Base-by-base conservation (phyloP, 768 basidiomycete genomes). In the Hemileccinum rubropunctum region DNA sequence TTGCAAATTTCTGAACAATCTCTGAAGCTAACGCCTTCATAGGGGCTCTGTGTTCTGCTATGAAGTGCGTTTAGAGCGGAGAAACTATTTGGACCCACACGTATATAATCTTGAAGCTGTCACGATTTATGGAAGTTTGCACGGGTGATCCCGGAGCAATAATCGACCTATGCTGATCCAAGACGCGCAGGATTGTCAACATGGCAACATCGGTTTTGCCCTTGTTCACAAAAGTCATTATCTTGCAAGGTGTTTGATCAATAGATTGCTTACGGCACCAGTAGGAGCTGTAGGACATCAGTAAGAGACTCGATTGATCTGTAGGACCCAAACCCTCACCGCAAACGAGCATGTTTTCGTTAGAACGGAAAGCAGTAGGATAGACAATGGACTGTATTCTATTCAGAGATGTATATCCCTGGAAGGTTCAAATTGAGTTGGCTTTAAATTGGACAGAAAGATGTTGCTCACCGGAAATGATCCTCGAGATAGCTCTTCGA, bases 131-230 rank as follows among this genome's bases (percentile, higher is more conserved):
- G 6, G 79, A 74, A 3, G 76, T 64, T 10, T 71, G 69, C 7
- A 82, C 59, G 38, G 62, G 69, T 9, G 50, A 59, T 32, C 61
- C 64, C 4, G 58, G 50, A 20, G 62, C 48, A 23, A 62, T 54
- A 11, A 71, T 63, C 8, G 61, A 62, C 39, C 77, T 66, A 65
- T 95, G 80, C 59, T 93, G 91, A 42, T 83, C 73, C 40, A 98
- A 71, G 26, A 95, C 89, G 27, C 94, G 89, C 41, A 99, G 79
- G 53, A 99, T 87, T 3, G 91, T 79, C 62, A 99, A 76, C 83
- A 98, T 88, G 0, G 97, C 97, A 1, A 99, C 88, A 68, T 99
- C 97, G 0, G 97, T 99, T 91, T 99, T 99, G 69, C 97, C 97
- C 93, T 95, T 58, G 28, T 34, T 43, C 18, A 32, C 45, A 6